These are phyloP conservation scores for Castanea crenata DNA, from an alignment of 306 rosid species.

Conservation along the genomic window DNA sequence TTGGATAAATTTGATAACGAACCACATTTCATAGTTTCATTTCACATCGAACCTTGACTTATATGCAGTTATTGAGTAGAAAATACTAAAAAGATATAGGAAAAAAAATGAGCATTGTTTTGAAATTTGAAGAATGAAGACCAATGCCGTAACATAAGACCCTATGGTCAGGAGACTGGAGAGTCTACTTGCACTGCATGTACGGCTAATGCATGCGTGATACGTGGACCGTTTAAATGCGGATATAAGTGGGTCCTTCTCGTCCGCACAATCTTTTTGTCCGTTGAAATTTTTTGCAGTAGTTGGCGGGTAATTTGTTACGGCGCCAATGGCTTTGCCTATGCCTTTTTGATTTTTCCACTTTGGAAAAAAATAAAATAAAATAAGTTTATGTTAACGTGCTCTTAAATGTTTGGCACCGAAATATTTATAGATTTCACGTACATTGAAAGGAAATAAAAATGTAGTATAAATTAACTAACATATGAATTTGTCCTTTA, in stretches of 20 bases:
- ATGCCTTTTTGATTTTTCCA: background rate
- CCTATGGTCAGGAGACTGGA: too few species aligned
- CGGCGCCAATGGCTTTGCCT: background rate
- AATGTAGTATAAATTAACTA: too few species aligned
- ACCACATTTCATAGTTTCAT: too few species aligned
- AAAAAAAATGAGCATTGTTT: background rate
- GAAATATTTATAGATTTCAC: rapidly evolving
- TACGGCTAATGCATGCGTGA: constrained; percentile 65
- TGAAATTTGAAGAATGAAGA: background rate
- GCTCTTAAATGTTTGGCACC: too few species aligned
- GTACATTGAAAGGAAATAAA: too few species aligned
- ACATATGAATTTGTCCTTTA: too few species aligned
- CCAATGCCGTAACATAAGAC: background rate
- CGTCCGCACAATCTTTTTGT: background rate
- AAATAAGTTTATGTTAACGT: background rate
- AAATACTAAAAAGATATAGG: background rate
- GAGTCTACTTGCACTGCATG: constrained; percentile 1
- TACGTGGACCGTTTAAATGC: constrained; percentile 64
- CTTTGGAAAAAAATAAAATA: background rate
- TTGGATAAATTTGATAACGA: too few species aligned
- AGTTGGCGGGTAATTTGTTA: constrained; percentile 11
- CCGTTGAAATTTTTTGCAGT: background rate
- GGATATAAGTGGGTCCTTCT: constrained; percentile 26
- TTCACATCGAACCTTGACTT: background rate
- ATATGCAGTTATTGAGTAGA: background rate